Base-by-base conservation (phyloP, 495 filamentous ascomycete species). In the Friedmanniomyces endolithicus region DNA sequence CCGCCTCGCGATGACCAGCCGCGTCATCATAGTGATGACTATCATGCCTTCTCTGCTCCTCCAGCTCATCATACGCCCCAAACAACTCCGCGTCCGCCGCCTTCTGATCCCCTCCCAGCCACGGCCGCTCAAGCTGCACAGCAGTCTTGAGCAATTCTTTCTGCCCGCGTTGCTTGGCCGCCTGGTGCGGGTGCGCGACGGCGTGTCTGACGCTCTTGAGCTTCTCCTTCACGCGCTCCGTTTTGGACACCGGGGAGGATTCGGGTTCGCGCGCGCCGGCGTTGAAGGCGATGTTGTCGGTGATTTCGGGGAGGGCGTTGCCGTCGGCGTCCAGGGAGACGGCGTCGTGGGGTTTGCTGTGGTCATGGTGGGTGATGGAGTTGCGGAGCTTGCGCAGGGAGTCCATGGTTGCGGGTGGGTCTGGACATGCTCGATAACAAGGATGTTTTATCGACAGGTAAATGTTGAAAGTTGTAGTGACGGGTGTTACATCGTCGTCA, bases 21-120 rank as follows among this genome's bases (percentile, higher is more conserved):
- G 23, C 17, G 44, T 3, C 4, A 6, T 14, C 23, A 14, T 16
- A 6, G 2, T n/a, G 16, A 19, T 1, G 6, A 2, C 4, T 11
- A 14, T 29, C 12, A 1, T 24, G 44, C 14, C 29, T 24, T 40
- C 17, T 47, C 48, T 20, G 17, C 45, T 1, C 55, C 11, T 51
- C 24, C 35, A 64, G 58, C 14, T 54, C 58, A 22, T 55, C 57
- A 44, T 65, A 49, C 8, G 62, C 58, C n/a, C 62, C 44, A 1
- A 66, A 46, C 14, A 62, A 48, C 22, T 59, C 48, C 6, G 23
- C 33, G 24, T 66, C 59, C 23, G 55, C 51, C 6, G 9, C 17
- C 35, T 16, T 55, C 35, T 57, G 41, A 22, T 59, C 6, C 0
- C n/a, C n/a, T n/a, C 47, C 16, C 11, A 62, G 33, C 45, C 49